Evolutionary conservation across 2,329 filamentous ascomycete genomes (phyloP).

Genomic region (Chalaropsis ovoidea): DNA sequence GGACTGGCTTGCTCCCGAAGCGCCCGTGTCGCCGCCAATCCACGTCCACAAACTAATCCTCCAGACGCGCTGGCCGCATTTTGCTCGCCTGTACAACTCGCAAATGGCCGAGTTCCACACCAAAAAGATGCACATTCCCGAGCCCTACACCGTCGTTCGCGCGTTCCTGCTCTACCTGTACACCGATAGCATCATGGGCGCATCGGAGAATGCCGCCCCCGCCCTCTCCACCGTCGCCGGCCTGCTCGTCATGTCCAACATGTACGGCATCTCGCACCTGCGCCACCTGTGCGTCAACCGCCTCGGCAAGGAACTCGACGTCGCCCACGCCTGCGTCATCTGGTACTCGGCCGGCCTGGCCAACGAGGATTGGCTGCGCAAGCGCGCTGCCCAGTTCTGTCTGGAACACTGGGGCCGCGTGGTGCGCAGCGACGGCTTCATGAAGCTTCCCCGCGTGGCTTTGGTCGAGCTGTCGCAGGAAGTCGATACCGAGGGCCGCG

Average conservation of each 20-base stretch:
- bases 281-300: slow-evolving; percentile 85
- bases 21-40: slow-evolving; percentile 67
- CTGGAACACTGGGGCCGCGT: slow-evolving; percentile 91
- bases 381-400: slow-evolving; percentile 77
- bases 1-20: slow-evolving; percentile 52
- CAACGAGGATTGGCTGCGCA: slow-evolving; percentile 86
- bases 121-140: slow-evolving; percentile 94
- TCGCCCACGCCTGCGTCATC: slow-evolving; percentile 87
- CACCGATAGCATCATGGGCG: slow-evolving; percentile 72
- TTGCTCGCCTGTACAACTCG: slow-evolving; percentile 77
- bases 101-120: slow-evolving; percentile 98
- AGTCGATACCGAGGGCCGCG: slow-evolving; percentile 82
- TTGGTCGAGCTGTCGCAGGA: slow-evolving; percentile 89
- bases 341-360: slow-evolving; percentile 91
- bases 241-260: slow-evolving; percentile 92
- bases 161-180: slow-evolving; percentile 95
- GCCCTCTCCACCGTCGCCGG: slow-evolving; percentile 80
- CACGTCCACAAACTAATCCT: slow-evolving; percentile 93
- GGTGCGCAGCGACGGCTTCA: slow-evolving; percentile 79
- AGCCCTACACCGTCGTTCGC: slow-evolving; percentile 86
- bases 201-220: slow-evolving; percentile 48
- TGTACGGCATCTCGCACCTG: slow-evolving; percentile 92
- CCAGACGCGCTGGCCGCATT: slow-evolving; percentile 93
- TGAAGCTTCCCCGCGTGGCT: slow-evolving; percentile 64
- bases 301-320: slow-evolving; percentile 79